Base-by-base conservation (phyloP, 73 alveolate genomes). In the Stentor coeruleus region DNA sequence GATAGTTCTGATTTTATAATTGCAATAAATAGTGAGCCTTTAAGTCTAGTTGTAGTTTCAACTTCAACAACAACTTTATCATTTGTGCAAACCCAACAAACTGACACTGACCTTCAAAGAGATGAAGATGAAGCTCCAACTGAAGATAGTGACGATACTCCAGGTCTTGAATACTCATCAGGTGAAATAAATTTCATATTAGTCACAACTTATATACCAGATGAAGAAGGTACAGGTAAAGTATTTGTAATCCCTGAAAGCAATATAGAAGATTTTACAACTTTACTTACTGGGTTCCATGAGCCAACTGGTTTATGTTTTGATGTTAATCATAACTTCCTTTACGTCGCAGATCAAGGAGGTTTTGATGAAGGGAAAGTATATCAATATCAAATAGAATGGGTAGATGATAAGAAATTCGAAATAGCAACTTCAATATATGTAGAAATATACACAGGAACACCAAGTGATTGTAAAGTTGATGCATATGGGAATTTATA, bases 381-480 rank as follows among this genome's bases (percentile, higher is more conserved):
- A 26, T 66, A 66, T 2, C 79, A 66, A 33, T 66, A 26, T 2
- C 40, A 66, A 33, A 66, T 66, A 20, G 15, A n/a, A 20, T 57
- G 73, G 73, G 79, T 14, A 31, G 79, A 66, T 28, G 37, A 66
- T 31, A 11, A 49, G 6, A 20, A 31, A 20, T 26, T 66, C 2
- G 11, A 20, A 20, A 28, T 66, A 26, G n/a, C 79, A 26, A 0
- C 26, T 20, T 14, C n/a, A 28, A 33, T 66, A 26, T 66, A 26
- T 66, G 79, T 31, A 26, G 39, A 28, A 28, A 40, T 66, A 26
- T 66, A 66, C 33, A 15, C n/a, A 26, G 79, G 79, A 31, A 20
- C 36, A 26, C 79, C 79, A 33, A 11, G 14, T 66, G 79, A 66
- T 66, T 66, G 79, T 31, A 66, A 66, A 40, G 79, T 66, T 66